A percentile compares a stretch with the other conserved stretches of the same genome.
phyloP scores from a whole-genome alignment of 73 alveolate species.

The Stentor roeselii region DNA sequence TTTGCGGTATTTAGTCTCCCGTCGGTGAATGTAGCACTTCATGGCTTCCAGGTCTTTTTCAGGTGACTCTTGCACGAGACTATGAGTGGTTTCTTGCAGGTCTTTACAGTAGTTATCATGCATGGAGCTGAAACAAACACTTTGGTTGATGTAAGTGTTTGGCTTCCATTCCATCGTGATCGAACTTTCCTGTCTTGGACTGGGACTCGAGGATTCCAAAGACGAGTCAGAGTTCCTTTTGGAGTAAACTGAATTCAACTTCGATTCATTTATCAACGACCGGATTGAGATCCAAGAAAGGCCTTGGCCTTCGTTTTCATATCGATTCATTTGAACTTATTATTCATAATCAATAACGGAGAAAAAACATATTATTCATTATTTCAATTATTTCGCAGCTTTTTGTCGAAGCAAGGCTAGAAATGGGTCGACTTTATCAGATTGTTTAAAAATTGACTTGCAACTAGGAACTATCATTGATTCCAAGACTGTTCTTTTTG shows the following conservation, averaged over 20 bases:
- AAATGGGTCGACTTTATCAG: no score
- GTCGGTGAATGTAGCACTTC: not conserved
- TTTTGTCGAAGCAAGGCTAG: no score
- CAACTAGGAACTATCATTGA: no score
- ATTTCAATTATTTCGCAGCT: no score
- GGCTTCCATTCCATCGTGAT: constrained; percentile 22
- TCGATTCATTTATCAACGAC: not conserved
- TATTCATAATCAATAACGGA: no score
- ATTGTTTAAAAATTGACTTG: no score
- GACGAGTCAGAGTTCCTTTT: not conserved
- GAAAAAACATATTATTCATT: no score
- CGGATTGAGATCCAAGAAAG: constrained; percentile 15
- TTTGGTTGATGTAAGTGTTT: constrained; percentile 10
- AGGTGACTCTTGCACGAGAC: not conserved
- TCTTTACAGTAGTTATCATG: not conserved
- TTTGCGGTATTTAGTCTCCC: not conserved
- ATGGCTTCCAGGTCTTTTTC: constrained; percentile 9
- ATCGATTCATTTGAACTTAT: constrained; percentile 13
- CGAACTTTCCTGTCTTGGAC: not conserved
- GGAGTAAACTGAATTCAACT: not conserved
- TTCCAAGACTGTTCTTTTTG: no score
- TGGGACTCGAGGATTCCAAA: constrained; percentile 13
- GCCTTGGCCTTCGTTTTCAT: not conserved
- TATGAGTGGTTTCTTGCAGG: not conserved
- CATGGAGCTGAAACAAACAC: constrained; percentile 7